Base-by-base conservation (phyloP, 31 red algal genomes). In the Odonthalia washingtoniensis region DNA sequence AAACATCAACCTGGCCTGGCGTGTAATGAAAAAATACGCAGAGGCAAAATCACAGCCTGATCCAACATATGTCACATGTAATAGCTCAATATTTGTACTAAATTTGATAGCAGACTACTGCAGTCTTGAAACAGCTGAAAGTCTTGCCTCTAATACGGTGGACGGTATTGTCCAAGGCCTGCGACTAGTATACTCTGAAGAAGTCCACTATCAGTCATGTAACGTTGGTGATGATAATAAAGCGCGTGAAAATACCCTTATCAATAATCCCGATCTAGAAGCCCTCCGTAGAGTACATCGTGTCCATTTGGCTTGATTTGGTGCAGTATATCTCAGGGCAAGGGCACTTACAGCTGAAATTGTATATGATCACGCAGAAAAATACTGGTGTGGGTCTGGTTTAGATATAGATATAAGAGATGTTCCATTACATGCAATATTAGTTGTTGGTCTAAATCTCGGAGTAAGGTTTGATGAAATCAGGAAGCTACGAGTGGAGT, bases 251-350 rank as follows among this genome's bases (percentile, higher is more conserved):
- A 78, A 60, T 2, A 6, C 45, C 1, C 39, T 77, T 42, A 46
- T 77, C 40, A 45, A 77, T 46, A 77, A 77, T 5, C 74, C 74
- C 28, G 74, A 77, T 45, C 17, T 77, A 3, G 40, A 46, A 3
- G 44, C 44, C 28, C 36, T 77, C 34, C 74, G 41, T 40, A 77
- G 27, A 26, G 74, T 46, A 77, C 74, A 77, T 77, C 40, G 74
- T 46, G 74, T 77, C 24, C 40, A 77, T 77, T 5, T 46, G 2
- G 67, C 67, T 9, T 2, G 28, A 1, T 72, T 9, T 72, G 67
- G 67, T 32, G 67, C 9, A 5, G 67, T 72, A 21, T 40, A 72
- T 2, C n/a, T 33, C 2, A 72, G 28, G 42, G 28, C 67, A 33
- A 72, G 67, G 42, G 37, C 67, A 33, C 3, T 72, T 2, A 72